Base-by-base conservation (phyloP, 306 rosid species). In the Vicia faba region DNA sequence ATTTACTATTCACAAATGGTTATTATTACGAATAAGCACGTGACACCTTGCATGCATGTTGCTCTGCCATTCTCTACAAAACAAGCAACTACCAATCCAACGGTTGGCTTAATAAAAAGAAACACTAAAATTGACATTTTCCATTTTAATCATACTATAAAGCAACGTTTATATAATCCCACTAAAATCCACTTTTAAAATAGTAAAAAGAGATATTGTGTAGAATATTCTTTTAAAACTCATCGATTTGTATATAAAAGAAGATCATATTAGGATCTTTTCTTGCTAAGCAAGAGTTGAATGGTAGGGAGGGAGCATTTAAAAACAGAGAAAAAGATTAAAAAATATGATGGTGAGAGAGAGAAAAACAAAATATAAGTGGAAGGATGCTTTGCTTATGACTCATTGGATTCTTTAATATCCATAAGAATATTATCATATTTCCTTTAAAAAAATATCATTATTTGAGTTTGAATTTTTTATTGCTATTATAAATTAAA, bases 61-160 rank as follows among this genome's bases (percentile, higher is more conserved):
- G 16, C 15, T 69, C 75, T 64, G 23, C 49, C 70, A 46, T 75
- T 68, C 64, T 66, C 35, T n/a, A 31, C 35, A 41, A 55, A 73
- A 7, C 41, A 69, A 73, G 6, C 56, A 69, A 76, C 75, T 39
- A 76, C 74, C 84, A 56, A 69, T 80, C 73, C 77, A 73, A 79
- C 75, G 78, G 11, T 16, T 26, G 19, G 4, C 18, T 55, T 51
- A 51, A 51, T 12, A 38, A 8, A 39, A 51, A 2, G 2, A 23
- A 7, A 38, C 9, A 4, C 4, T 54, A 28, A 41, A 1, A 26
- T 26, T 55, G 36, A 35, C 12, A 50, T 7, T 36, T 36, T 68
- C 5, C 10, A 26, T 53, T 31, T 46, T 36, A 28, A 45, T 31
- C 33, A 19, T 46, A n/a, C n/a, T n/a, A 16, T 13, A 50, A 5